Evolutionary conservation across 1,139 yeast genomes (phyloP), one percentile per base, ranked within the genome.

Genomic region (Blastobotrys apis): DNA sequence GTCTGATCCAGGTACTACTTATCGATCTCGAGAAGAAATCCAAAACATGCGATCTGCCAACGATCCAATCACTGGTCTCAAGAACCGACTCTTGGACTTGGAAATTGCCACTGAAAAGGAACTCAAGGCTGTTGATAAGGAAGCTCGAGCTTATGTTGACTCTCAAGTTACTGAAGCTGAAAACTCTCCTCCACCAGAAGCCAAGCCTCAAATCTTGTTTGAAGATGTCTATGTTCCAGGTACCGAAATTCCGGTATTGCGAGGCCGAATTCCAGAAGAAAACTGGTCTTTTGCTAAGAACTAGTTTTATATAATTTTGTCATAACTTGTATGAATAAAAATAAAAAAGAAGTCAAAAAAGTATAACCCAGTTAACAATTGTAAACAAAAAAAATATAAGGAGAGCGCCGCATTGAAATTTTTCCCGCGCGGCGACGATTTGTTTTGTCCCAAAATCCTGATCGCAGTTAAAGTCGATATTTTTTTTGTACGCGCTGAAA

Each of bases 1-100:
- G 97, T 90, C 97, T 57, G 97, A 92, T 72, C 97, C 97, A 63
- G 97, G 97, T 78, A 92, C 97, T 68, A 90, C 97, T 56, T 92
- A 92, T 81, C 83, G 97, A 80, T 92, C 98, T 66, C 88, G 98
- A 76, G 98, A 92, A 74, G 98, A 92, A 76, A 94, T 92, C 59
- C 97, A 90, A 74, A 94, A 92, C 77, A 90, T 92, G 97, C 84
- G 98, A 77, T 87, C 97, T 39, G 84, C 90, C 75, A 88, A 84
- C 68, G 98, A 92, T 69, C 97, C 97, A 60, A 88, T 92, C 69
- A 92, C 96, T 49, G 97, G 97, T 56, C 80, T 92, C 66, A 90
- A 90, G 79, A 81, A 81, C 62, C 84, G 80, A 51, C 74, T 92
- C 60, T 69, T 90, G 62, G 97, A 88, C 57, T 75, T 80, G 67